Conservation (phyloP, 257 asterid genomes). For the Capsicum baccatum region DNA sequence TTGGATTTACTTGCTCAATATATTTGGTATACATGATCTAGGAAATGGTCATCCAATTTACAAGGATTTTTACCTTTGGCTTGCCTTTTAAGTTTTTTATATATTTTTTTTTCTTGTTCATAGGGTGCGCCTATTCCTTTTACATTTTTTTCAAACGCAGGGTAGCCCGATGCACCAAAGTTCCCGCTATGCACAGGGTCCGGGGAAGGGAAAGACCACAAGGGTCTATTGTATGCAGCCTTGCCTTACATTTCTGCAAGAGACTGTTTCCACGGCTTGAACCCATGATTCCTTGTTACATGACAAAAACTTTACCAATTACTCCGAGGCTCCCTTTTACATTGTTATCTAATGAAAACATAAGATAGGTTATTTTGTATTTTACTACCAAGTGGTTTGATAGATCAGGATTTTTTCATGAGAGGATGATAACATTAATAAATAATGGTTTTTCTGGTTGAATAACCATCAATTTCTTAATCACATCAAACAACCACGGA, state of each 20-base stretch:
- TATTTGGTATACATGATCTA: not conserved
- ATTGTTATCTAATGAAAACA: too few species aligned
- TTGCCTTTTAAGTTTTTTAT: not conserved
- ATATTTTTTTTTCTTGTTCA: not conserved
- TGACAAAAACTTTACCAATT: too few species aligned
- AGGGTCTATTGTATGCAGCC: too few species aligned
- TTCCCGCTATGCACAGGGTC: too few species aligned
- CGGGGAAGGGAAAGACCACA: too few species aligned
- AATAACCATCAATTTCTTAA: conserved; percentile 7
- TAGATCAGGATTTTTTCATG: not conserved
- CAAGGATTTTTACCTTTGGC: not conserved
- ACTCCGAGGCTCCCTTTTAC: too few species aligned
- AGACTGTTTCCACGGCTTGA: too few species aligned
- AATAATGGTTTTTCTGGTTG: conserved; percentile 3
- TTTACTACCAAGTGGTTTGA: not conserved
- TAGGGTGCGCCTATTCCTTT: not conserved
- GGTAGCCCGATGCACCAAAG: too few species aligned
- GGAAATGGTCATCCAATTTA: conserved; percentile 5
- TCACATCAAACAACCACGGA: not conserved
- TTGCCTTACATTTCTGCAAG: too few species aligned
- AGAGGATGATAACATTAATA: not conserved
- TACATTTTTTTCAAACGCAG: too few species aligned
- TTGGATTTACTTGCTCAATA: conserved; percentile 20
- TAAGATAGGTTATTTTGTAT: not conserved
- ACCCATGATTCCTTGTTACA: too few species aligned